Percentiles rank a stretch among this genome's conserved stretches.
Evolutionary conservation across 2,329 filamentous ascomycete species (phyloP).

Genomic region (Nothophaeocryptopus gaeumannii): DNA sequence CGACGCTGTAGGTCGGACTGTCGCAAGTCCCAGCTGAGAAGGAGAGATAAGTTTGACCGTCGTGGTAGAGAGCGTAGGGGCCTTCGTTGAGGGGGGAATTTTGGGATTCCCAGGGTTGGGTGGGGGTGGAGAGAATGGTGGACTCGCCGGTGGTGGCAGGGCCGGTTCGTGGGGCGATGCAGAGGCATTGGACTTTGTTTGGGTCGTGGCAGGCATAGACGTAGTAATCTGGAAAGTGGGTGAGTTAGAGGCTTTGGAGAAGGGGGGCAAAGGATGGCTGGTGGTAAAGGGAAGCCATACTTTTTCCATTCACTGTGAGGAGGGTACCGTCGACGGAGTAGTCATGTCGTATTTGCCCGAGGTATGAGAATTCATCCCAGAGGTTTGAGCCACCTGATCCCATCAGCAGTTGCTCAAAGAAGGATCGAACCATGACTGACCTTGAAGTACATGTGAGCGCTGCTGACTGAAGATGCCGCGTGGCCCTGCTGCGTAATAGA

Average conservation of each 20-base stretch:
- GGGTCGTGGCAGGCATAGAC: constrained; percentile 3
- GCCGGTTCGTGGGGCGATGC: constrained; percentile 5
- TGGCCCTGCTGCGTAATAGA: constrained; percentile 3
- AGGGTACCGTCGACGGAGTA: constrained; percentile 6
- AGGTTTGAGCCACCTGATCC: background rate
- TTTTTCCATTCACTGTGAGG: constrained; percentile 2
- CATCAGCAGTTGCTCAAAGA: background rate
- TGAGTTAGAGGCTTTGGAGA: background rate
- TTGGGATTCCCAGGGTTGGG: constrained; percentile 1
- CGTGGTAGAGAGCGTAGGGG: constrained; percentile 3
- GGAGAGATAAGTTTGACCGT: background rate
- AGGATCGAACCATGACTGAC: background rate
- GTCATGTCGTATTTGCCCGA: constrained; percentile 5
- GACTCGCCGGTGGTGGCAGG: constrained; percentile 3
- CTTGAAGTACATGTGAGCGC: constrained; percentile 6
- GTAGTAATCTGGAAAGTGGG: constrained; percentile 1
- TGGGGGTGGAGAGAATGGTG: constrained; percentile 1
- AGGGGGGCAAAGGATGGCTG: no score
- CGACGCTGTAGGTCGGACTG: constrained; percentile 1
- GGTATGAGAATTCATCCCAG: constrained; percentile 5
- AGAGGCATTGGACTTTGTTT: constrained; percentile 2
- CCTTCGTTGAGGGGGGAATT: constrained; percentile 7
- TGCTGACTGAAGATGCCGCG: background rate
- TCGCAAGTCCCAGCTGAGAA: constrained; percentile 6
- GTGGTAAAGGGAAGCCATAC: background rate